phyloP scores from a whole-genome alignment of 768 basidiomycete genomes.

The Tricholoma terreum region DNA sequence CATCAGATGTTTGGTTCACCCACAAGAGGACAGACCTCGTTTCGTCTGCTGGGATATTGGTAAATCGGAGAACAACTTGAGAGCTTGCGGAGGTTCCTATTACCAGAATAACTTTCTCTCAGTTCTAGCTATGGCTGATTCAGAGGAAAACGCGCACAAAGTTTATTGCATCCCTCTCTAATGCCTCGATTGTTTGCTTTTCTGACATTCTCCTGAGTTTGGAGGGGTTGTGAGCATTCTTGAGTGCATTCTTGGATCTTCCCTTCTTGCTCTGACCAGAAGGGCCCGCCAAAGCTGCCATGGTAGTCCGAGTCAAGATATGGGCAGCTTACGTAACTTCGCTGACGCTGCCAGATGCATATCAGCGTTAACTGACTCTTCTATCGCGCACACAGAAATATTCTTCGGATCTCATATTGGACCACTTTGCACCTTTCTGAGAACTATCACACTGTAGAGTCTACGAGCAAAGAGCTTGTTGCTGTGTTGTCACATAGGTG shows the following conservation, averaged over 20 bases:
- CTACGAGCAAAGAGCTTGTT: no score
- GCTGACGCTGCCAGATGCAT: no score
- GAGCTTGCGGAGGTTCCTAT: constrained; percentile 49
- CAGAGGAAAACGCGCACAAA: constrained; percentile 38
- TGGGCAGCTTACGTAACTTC: no score
- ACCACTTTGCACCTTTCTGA: no score
- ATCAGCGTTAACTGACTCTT: no score
- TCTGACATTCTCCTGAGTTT: constrained; percentile 44
- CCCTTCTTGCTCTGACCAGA: constrained; percentile 9
- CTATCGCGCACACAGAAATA: no score
- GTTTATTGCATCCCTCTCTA: constrained; percentile 46
- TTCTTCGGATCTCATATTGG: no score
- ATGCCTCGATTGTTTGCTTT: constrained; percentile 46
- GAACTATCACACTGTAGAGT: no score
- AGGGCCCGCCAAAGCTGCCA: no score
- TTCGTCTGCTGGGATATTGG: constrained; percentile 78
- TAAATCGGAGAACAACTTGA: constrained; percentile 65
- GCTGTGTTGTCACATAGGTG: no score
- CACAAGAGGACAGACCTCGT: constrained; percentile 44
- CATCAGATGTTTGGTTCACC: not conserved
- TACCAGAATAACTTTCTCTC: constrained; percentile 1
- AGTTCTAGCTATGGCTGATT: not conserved
- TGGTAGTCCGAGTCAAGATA: no score
- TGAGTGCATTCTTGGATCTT: constrained; percentile 6
- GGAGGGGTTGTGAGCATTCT: constrained; percentile 8